Base-by-base conservation (phyloP, 2,329 filamentous ascomycete genomes). In the Eurotiales sp. region DNA sequence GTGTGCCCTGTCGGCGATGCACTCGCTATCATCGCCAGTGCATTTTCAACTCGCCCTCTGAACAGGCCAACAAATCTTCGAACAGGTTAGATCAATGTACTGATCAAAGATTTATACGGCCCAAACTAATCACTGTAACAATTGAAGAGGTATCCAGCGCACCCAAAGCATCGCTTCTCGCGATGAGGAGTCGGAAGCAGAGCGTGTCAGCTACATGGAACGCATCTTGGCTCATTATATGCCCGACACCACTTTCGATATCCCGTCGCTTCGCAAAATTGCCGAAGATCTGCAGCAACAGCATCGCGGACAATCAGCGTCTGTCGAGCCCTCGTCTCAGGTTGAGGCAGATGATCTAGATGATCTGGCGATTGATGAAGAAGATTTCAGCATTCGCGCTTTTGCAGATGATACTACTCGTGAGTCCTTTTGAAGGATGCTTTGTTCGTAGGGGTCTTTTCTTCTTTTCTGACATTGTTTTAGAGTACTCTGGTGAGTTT, bases 1-100 rank as follows among this genome's bases (percentile, higher is more conserved):
- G 77, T 45, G 69, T 78, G 15, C 78, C 78, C 2, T 81, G 78
- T 59, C 74, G 76, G 42, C 67, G 78, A 50, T 81, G 78, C 59
- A 68, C 73, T 51, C 76, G 75, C 53, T 73, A 79, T 56, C 73
- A 72, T 53, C 72, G 77, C 39, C 72, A 73, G 57, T 80, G 78
- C 61, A 69, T 75, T 52, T 79, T 79, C 56, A 70, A 68, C 19
- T 64, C 69, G 8, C 70, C 68, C 45, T 62, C 66, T 29, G 67
- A 70, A 41, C 64, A 64, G 39, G 59, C 55, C 39, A 66, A 68
- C 53, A 69, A 61, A 54, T 12, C 21, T n/a, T 41, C 54, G n/a
- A n/a, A n/a, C 37, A 62, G 67, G 34, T 66, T 64, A 17, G 60
- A 21, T 19, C 17, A 21, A 21, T 8, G 12, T 11, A 15, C n/a